Evolutionary conservation across 2,329 filamentous ascomycete genomes (phyloP).

Genomic region (Leptodontidium sp.): DNA sequence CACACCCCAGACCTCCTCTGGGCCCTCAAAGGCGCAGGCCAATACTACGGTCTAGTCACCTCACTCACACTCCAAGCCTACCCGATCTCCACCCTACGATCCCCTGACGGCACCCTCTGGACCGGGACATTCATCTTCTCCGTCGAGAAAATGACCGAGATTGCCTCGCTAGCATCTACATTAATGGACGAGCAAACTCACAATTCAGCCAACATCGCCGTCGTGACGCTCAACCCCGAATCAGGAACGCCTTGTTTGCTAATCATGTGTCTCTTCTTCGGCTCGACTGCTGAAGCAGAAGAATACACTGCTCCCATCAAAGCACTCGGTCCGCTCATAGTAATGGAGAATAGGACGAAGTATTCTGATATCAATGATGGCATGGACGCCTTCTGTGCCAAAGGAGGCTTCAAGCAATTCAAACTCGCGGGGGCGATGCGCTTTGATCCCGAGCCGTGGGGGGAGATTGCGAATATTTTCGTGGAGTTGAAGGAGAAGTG

Average conservation of each 20-base stretch:
- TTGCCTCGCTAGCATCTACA: not conserved
- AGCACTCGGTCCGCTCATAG: not conserved
- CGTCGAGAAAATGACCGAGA: not conserved
- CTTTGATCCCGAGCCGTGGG: slow-evolving; percentile 2
- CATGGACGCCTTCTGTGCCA: not conserved
- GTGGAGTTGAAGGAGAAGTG: slow-evolving; percentile 7
- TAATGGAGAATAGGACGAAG: not conserved
- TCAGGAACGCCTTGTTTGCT: not conserved
- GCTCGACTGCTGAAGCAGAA: not conserved
- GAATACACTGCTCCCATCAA: not conserved
- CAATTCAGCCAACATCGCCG: slow-evolving; percentile 7
- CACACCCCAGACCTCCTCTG: not conserved
- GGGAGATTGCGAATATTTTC: not conserved
- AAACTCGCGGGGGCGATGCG: not conserved
- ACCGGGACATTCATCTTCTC: not conserved
- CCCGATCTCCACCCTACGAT: not conserved
- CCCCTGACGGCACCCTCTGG: not conserved
- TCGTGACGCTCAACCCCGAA: not conserved
- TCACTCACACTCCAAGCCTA: slow-evolving; percentile 5
- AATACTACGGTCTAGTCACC: slow-evolving; percentile 1
- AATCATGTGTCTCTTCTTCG: not conserved
- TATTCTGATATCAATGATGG: slow-evolving; percentile 3
- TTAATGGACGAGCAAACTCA: not conserved
- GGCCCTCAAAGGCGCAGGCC: slow-evolving; percentile 5
- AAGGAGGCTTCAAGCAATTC: slow-evolving; percentile 3